Base-by-base conservation (phyloP, 116 monocot genomes). In the Zostera marina region DNA sequence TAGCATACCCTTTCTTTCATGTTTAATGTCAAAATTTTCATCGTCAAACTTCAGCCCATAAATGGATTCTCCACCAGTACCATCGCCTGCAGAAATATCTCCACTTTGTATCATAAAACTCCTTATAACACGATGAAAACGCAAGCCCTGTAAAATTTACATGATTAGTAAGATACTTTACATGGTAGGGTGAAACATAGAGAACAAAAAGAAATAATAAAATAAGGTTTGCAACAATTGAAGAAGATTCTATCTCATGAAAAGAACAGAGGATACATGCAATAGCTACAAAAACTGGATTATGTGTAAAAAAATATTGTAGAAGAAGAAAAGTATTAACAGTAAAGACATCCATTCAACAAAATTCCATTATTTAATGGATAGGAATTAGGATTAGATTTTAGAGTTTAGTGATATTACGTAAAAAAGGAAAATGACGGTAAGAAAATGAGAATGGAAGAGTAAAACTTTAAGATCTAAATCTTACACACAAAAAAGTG, bases 81-180 rank as follows among this genome's bases (percentile, higher is more conserved):
- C 87, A 67, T 87, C 78, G 51, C 78, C 79, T 23, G 78, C 67
- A 39, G 87, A 79, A 62, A 77, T 77, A 59, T 84, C 79, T 12
- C 80, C 84, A 59, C 84, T 80, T 83, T 88, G 88, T 43, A 88
- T 47, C 88, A 88, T 82, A 64, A 84, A 93, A 54, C 88, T 88
- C 68, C 88, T 93, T 21, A 88, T 71, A 14, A 88, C 75, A 9
- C 93, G 88, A 69, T 93, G 93, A 68, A 93, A 88, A 13, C 70
- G 61, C 17, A 79, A 60, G n/a, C 92, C 92, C 92, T 92, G 74
- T 8, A 73, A 61, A 22, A 43, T 56, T 56, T 56, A 14, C 39
- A 9, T 5, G 6, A 40, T 8, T 7, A n/a, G 13, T 13, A 11
- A 1, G 56, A 12, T 26, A 1, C 67, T 1, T 41, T 43, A 8